Evolutionary conservation across 108 stramenopile species (phyloP).

Genomic region (Schizochytrium sp.): DNA sequence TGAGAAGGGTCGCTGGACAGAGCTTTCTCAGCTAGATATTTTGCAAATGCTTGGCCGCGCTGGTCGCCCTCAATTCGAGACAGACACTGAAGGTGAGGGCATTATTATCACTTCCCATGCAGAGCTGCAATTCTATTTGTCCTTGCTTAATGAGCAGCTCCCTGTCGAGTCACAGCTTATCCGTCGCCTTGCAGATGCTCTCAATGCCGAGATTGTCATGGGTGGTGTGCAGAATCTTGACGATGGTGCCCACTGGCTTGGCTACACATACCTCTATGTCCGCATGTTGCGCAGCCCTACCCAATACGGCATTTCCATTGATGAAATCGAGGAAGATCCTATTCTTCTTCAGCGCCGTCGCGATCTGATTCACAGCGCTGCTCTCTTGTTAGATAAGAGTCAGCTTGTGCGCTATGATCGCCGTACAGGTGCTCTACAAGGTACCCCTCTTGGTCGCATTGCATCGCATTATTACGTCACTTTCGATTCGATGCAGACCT

Average conservation of each 20-base stretch:
- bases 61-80: constrained; percentile 98
- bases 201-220: constrained; percentile 97
- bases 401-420: constrained; percentile 94
- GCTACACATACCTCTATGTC: constrained; percentile 97
- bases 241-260: constrained; percentile 96
- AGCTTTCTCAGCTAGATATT: constrained; percentile 96
- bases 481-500: constrained; percentile 93
- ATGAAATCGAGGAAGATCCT: constrained; percentile 85
- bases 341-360: constrained; percentile 86
- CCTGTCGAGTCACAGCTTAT: constrained; percentile 99
- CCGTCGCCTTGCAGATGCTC: constrained; percentile 90
- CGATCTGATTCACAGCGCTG: constrained; percentile 93
- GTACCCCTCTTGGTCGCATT: constrained; percentile 94
- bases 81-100: constrained; percentile 90
- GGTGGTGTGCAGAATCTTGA: constrained; percentile 89
- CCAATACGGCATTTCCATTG: constrained; percentile 87
- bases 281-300: constrained; percentile 95
- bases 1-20: constrained; percentile 95
- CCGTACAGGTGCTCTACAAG: constrained; percentile 86
- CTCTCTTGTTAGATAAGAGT: constrained; percentile 87
- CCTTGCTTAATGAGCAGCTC: constrained; percentile 96
- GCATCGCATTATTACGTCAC: constrained; percentile 97
- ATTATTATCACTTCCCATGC: constrained; percentile 98
- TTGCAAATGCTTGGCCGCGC: constrained; percentile 99
- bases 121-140: constrained; percentile 98